Evolutionary conservation across 2,329 filamentous ascomycete species (phyloP), one percentile per base, ranked within the genome.

Genomic region (Colletotrichum sublineola): DNA sequence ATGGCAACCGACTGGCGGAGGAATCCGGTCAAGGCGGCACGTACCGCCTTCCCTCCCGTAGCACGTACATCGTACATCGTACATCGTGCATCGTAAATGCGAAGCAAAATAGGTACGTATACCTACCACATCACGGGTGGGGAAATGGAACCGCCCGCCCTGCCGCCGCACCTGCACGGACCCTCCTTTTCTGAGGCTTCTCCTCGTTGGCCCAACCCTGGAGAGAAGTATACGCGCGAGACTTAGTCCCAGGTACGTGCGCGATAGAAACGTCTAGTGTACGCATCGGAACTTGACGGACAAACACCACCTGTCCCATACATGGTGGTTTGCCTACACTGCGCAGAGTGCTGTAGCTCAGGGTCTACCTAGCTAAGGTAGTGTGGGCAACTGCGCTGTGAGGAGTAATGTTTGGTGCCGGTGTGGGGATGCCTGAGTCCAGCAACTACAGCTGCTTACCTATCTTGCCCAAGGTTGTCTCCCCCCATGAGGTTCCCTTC

Each of bases 81-180:
- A 24, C 24, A 24, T 24, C 24, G 24, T 24, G 24, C 24, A 24
- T 24, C 24, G 24, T 24, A 46, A 46, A 18, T n/a, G 44, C 20
- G 6, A 44, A 8, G 18, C 2, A 2, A 46, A 46, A 1, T 40
- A 11, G 11, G 40, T 42, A 18, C 40, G 40, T 42, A 11, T 42
- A 42, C 40, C 40, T 42, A 18, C 40, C 40, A 50, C 44, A n/a
- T 33, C 6, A n/a, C n/a, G 12, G 5, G 42, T 40, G 40, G 52
- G 52, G 52, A 53, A 57, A 64, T 48, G 61, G 48, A 64, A 48
- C 24, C 48, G 61, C 67, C 67, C 52, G 52, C 33, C 52, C 66
- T 61, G 66, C 60, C 62, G 61, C 67, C 53, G 61, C 61, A 42
- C 33, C 66, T 50, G 66, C 66, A 56, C 63, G 38, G 36, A 65